A percentile compares a stretch with the other conserved stretches of the same genome.
These are phyloP conservation scores for Camellia japonica DNA, from an alignment of 148 eudicot species.

Conservation along the genomic window DNA sequence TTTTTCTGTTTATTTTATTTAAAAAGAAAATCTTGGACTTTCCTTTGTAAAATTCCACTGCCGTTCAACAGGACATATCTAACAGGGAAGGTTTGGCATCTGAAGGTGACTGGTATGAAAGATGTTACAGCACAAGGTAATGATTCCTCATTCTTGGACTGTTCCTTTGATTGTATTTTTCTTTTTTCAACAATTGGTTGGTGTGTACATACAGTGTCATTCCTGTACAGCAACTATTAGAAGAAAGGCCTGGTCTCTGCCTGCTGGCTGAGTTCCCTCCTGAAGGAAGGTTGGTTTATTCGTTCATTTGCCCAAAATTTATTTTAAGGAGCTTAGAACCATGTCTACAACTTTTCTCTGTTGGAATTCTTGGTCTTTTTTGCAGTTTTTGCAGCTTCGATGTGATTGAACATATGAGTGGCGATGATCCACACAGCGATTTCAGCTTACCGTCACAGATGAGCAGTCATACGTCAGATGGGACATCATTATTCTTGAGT, in stretches of 20 bases:
- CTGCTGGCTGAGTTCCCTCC: constrained; percentile 57
- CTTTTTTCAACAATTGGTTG: not conserved
- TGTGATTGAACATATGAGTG: constrained; percentile 33
- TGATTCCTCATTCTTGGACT: not conserved
- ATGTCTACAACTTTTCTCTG: not conserved
- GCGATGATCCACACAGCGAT: constrained; percentile 38
- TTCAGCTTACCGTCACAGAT: constrained; percentile 30
- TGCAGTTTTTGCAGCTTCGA: constrained; percentile 34
- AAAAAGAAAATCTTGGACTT: not conserved
- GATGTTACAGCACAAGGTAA: constrained; percentile 46
- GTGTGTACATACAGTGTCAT: constrained; percentile 31
- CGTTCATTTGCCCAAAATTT: not conserved
- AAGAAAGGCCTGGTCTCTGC: constrained; percentile 45
- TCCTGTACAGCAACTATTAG: constrained; percentile 35
- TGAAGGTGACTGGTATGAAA: constrained; percentile 51
- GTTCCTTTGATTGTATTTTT: not conserved
- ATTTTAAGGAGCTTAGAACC: not conserved
- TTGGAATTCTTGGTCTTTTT: not conserved
- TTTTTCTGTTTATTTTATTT: too few relatives aligned
- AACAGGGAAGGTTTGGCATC: constrained; percentile 64
- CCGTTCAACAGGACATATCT: constrained; percentile 47
- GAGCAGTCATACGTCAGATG: constrained; percentile 44
- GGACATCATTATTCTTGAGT: constrained; percentile 21
- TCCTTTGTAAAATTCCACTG: not conserved
- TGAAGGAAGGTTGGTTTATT: constrained; percentile 43